Conservation (phyloP, 371 early-diverging fungal genomes). For the Phascolomyces articulosus region DNA sequence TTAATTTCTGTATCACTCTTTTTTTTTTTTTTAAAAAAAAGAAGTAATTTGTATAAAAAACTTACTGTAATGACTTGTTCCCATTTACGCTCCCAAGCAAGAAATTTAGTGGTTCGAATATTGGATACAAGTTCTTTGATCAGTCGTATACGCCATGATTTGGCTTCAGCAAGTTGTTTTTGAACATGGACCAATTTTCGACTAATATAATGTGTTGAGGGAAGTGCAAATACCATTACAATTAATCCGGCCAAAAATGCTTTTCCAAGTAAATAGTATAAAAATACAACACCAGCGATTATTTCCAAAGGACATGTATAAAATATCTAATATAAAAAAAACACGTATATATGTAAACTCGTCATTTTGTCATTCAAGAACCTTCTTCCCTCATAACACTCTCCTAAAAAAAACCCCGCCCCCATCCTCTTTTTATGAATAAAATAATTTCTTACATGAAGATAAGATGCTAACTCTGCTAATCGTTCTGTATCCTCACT, state of each 20-base stretch:
- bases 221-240: constrained; percentile 63
- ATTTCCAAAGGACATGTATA: constrained; percentile 70
- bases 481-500: constrained; percentile 81
- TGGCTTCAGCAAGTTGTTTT: constrained; percentile 56
- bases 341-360: constrained; percentile 6
- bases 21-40: too few relatives aligned
- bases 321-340: constrained; percentile 55
- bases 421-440: too few relatives aligned
- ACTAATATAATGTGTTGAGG: constrained; percentile 62
- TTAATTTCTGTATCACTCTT: too few relatives aligned
- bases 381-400: neutral
- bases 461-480: constrained; percentile 57
- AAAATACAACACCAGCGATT: constrained; percentile 58
- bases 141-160: constrained; percentile 62
- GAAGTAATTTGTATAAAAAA: too few relatives aligned
- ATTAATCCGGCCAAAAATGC: constrained; percentile 70
- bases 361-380: constrained; percentile 4
- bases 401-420: neutral
- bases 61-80: constrained; percentile 54
- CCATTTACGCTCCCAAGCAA: constrained; percentile 80
- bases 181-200: constrained; percentile 51
- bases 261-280: constrained; percentile 69
- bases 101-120: constrained; percentile 74
- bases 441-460: constrained; percentile 36
- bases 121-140: constrained; percentile 71